Conservation (phyloP, 768 basidiomycete species). For the Lentinula edodes region DNA sequence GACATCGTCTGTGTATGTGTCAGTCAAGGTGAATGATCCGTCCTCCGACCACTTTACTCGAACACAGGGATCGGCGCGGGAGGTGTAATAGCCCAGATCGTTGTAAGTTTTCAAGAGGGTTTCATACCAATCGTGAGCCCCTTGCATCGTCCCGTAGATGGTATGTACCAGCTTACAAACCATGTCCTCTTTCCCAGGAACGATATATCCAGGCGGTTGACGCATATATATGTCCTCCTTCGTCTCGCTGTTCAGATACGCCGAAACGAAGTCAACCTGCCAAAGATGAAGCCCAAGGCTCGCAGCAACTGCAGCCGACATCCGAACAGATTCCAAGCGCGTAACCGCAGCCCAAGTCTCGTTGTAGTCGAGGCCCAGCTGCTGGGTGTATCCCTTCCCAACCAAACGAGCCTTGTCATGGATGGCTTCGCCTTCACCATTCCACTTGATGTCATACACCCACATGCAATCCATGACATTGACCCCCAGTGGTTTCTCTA, state of each 20-base stretch:
- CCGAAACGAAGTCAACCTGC: constrained; percentile 14
- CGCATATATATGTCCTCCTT: constrained; percentile 20
- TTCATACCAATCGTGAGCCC: background rate
- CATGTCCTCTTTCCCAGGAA: background rate
- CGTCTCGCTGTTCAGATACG: constrained; percentile 18
- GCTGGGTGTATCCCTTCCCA: constrained; percentile 25
- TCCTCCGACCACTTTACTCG: background rate
- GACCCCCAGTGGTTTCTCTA: too few relatives aligned
- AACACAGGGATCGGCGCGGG: constrained; percentile 16
- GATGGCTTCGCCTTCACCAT: background rate
- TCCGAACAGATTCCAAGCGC: constrained; percentile 11
- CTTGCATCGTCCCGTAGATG: background rate
- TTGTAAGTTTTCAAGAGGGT: background rate
- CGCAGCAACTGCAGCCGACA: constrained; percentile 18
- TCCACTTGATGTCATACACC: background rate
- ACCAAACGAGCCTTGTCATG: constrained; percentile 27
- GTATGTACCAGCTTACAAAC: background rate
- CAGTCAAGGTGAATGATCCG: constrained; percentile 11
- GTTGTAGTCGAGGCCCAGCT: constrained; percentile 26
- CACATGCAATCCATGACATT: too few relatives aligned
- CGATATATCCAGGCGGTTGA: constrained; percentile 13
- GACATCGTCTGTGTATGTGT: constrained; percentile 15
- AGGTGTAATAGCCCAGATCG: constrained; percentile 11
- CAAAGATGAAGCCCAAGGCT: background rate
- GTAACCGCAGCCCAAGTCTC: constrained; percentile 19